Evolutionary conservation across 2,329 filamentous ascomycete species (phyloP).

Genomic region (Pezicula neosporulosa): DNA sequence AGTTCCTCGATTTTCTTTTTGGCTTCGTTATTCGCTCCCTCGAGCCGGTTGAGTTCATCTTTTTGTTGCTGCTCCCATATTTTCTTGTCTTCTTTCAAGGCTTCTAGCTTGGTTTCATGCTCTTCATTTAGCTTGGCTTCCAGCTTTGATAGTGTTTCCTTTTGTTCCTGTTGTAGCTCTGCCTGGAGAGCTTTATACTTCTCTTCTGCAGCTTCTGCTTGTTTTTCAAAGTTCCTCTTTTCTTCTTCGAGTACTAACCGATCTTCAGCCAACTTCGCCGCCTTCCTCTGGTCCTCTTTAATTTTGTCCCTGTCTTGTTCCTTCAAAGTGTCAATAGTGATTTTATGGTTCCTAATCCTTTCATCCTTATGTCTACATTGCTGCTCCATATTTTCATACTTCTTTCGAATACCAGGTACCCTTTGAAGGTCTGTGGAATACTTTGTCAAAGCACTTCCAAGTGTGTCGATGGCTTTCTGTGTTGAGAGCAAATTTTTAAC

Average conservation of each 20-base stretch:
- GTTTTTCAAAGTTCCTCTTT: background rate
- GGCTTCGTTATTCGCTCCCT: background rate
- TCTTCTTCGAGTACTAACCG: background rate
- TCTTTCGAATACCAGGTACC: background rate
- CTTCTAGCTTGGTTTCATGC: background rate
- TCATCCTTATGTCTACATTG: conserved; percentile 8
- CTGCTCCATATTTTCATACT: background rate
- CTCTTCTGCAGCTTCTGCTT: background rate
- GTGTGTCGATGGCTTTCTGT: conserved; percentile 1
- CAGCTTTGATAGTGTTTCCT: background rate
- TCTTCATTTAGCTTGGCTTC: conserved; percentile 2
- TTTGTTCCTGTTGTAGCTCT: background rate
- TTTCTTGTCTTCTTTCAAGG: background rate
- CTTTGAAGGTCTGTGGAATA: background rate
- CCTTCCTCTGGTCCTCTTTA: conserved; percentile 1
- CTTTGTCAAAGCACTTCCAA: background rate
- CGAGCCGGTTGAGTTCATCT: background rate
- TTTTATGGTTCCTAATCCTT: conserved; percentile 1
- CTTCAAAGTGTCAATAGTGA: conserved; percentile 2
- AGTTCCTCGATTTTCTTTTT: background rate
- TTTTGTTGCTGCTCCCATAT: conserved; percentile 2
- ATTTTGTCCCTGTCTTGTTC: background rate
- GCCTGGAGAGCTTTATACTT: background rate
- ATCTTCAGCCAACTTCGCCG: background rate
- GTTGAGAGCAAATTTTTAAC: conserved; percentile 1